A percentile compares a stretch with the other conserved stretches of the same genome.
phyloP scores from a whole-genome alignment of 805 yeast species.

The Wickerhamomyces queroliae region DNA sequence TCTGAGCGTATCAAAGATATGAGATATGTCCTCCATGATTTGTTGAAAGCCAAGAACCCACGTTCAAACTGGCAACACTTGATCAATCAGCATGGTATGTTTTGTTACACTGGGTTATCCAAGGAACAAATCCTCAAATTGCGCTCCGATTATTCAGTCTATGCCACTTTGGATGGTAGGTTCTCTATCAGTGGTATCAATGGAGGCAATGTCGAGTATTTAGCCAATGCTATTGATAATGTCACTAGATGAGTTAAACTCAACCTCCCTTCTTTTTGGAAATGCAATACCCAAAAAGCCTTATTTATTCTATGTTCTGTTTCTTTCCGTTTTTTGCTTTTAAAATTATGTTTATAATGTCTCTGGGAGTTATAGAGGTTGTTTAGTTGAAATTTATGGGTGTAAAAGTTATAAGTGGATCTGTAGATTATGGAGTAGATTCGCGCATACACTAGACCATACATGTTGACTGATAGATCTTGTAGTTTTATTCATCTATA shows the following conservation, averaged over 20 bases:
- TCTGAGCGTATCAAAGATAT: constrained; percentile 72
- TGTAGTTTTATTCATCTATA: no score
- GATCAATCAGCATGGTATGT: constrained; percentile 92
- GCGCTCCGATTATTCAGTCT: constrained; percentile 68
- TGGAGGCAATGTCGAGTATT: constrained; percentile 68
- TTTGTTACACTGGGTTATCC: constrained; percentile 81
- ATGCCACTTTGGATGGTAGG: constrained; percentile 88
- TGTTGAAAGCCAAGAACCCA: constrained; percentile 49
- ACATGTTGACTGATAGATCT: no score
- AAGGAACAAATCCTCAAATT: constrained; percentile 66
- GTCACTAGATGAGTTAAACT: constrained; percentile 25
- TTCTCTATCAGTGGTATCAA: constrained; percentile 88
- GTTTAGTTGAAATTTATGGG: not conserved
- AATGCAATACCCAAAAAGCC: not conserved
- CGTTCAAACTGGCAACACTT: constrained; percentile 81
- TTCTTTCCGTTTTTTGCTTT: not conserved
- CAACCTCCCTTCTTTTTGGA: no score
- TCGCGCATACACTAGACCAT: no score
- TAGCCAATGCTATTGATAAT: constrained; percentile 55
- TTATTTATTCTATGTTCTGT: not conserved
- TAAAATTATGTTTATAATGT: not conserved
- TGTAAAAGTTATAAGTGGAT: not conserved
- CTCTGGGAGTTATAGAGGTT: not conserved
- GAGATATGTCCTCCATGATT: constrained; percentile 57
- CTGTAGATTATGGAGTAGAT: no score